Evolutionary conservation across 164 flowering plant genomes (phyloP), one percentile per base, ranked within the genome.

Genomic region (Chloranthus sessilifolius): DNA sequence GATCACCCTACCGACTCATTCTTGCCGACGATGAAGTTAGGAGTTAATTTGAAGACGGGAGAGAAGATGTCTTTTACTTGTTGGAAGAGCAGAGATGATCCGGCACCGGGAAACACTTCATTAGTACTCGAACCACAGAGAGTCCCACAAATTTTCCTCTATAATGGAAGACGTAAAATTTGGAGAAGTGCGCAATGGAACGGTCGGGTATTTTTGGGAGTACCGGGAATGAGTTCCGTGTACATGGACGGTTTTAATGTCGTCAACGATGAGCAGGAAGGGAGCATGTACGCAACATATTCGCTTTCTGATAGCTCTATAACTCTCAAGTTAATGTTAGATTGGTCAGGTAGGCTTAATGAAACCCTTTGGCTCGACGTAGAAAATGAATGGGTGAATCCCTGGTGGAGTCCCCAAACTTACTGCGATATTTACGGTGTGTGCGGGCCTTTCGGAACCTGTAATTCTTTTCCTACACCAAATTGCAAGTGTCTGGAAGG

Each of bases 121-220:
- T 10, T 27, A 5, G 60, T 51, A 2, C 1, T 67, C 19, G 38
- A 42, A 14, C 38, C 57, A 10, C 9, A 29, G 7, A 40, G 21
- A 5, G 12, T 59, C 16, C 60, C 65, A 12, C 61, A 74, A 49
- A 3, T 53, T 1, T 37, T 58, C 25, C 41, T 69, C 1, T 55
- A 63, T 67, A 60, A 66, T n/a, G 71, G 66, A 9, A 38, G 50
- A 27, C 27, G n/a, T 5, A 43, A 23, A 7, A 25, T 52, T 21
- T 74, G 70, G 73, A 43, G 73, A 9, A 64, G 68, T 42, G 75
- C 74, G 16, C 73, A 66, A 3, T 74, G 75, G 72, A 65, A 62
- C 15, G 52, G 55, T 4, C 49, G 52, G 47, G 14, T 49, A 21
- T 70, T 70, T 35, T 42, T 56, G 2, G 73, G 75, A 3, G 22